Evolutionary conservation across 2,329 filamentous ascomycete species (phyloP).

Genomic region (Colletotrichum agaves): DNA sequence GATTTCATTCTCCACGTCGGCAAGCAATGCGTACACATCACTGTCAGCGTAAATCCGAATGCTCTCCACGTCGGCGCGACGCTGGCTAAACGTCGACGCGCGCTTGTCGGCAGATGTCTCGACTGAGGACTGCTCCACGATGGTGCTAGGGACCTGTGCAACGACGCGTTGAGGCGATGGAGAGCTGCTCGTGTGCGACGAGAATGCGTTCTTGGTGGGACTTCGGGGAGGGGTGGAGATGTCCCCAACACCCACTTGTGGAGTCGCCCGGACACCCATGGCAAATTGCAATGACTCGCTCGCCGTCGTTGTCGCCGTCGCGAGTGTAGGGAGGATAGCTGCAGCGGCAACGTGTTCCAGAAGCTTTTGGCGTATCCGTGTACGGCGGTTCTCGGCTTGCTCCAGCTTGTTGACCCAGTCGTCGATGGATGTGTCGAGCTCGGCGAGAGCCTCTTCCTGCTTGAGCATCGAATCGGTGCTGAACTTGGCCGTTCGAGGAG

Average conservation of each 20-base stretch:
- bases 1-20: constrained; percentile 73
- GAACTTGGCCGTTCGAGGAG: constrained; percentile 76
- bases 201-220: constrained; percentile 59
- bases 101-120: constrained; percentile 49
- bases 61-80: constrained; percentile 65
- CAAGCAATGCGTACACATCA: constrained; percentile 73
- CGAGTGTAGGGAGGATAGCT: constrained; percentile 58
- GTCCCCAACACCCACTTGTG: constrained; percentile 48
- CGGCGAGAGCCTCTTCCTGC: constrained; percentile 82
- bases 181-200: constrained; percentile 51
- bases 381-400: constrained; percentile 80
- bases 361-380: constrained; percentile 80
- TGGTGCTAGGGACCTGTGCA: constrained; percentile 66
- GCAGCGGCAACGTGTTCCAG: constrained; percentile 84
- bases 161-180: constrained; percentile 63
- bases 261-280: constrained; percentile 49
- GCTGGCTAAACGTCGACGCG: constrained; percentile 42
- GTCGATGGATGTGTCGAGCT: constrained; percentile 81
- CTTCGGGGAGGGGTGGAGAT: constrained; percentile 69
- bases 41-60: constrained; percentile 76
- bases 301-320: constrained; percentile 45
- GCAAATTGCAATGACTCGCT: constrained; percentile 56
- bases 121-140: constrained; percentile 63
- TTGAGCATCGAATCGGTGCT: constrained; percentile 80
- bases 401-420: constrained; percentile 86